These are phyloP conservation scores for Clavulina sp. DNA, from an alignment of 768 basidiomycete species.

Conservation along the genomic window DNA sequence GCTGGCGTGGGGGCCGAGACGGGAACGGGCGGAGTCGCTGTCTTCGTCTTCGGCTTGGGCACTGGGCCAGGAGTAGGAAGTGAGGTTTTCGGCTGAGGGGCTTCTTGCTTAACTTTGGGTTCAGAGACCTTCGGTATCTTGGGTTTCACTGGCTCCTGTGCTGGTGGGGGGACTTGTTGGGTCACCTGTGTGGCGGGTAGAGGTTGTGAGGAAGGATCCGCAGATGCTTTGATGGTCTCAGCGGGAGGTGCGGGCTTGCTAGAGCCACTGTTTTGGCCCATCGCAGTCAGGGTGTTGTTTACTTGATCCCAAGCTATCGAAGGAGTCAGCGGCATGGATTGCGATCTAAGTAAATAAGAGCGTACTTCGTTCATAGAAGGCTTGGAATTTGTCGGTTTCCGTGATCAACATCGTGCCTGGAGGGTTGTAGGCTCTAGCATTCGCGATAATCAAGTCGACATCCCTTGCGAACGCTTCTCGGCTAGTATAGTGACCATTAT, in stretches of 20 bases:
- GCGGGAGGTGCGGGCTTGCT: too few species aligned
- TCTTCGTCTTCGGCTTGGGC: too few species aligned
- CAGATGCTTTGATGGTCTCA: too few species aligned
- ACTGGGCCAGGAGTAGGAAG: not conserved
- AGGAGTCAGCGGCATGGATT: not conserved
- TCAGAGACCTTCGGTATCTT: constrained; percentile 9
- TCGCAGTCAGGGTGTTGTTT: too few species aligned
- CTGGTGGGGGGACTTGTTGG: not conserved
- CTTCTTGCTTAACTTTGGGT: not conserved
- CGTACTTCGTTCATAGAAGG: constrained; percentile 74
- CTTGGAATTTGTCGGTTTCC: constrained; percentile 58
- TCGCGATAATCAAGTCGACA: constrained; percentile 71
- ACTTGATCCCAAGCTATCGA: too few species aligned
- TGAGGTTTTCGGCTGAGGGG: not conserved
- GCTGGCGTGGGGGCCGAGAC: not conserved
- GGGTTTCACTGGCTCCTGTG: not conserved
- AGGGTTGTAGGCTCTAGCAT: constrained; percentile 74
- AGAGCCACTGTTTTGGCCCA: too few species aligned
- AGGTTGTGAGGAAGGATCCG: not conserved
- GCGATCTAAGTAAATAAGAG: constrained; percentile 12
- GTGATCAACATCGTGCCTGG: constrained; percentile 53
- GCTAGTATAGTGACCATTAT: constrained; percentile 70
- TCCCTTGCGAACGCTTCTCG: constrained; percentile 73
- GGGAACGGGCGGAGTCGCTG: not conserved
- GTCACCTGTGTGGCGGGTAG: not conserved